Evolutionary conservation across 2,329 filamentous ascomycete genomes (phyloP), one percentile per base, ranked within the genome.

Genomic region (Periconia sp.): DNA sequence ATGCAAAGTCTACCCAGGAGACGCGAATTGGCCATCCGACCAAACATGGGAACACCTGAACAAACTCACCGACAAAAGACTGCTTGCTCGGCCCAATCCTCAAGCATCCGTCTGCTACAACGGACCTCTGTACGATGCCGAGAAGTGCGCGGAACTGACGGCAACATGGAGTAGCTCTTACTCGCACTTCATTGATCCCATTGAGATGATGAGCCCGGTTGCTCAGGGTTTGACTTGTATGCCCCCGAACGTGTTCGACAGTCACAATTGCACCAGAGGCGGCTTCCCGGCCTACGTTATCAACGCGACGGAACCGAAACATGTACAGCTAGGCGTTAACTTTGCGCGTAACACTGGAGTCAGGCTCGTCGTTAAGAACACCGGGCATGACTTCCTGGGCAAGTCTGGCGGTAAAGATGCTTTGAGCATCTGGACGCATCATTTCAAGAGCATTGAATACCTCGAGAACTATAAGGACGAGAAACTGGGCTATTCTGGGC

Each of bases 1-100:
- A 47, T 81, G 78, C 65, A 81, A 79, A 59, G 68, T 75, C 2
- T 75, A 73, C 32, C 78, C 77, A 2, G 72, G 69, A 15, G 71
- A 73, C 11, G 17, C 59, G 6, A 58, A 59, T 33, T 83, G 80
- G 81, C 81, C 80, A 0, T 73, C 71, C 1, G 46, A 69, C 10
- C 52, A 64, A 1, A 62, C 61, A 10, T 83, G 80, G 80, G 45
- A 54, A 5, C 50, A 53, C 11, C 68, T 83, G 37, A 79, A 81
- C 59, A 53, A 59, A 13, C 30, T 61, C 23, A 60, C 59, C 26
- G 63, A 55, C 32, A 55, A 57, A 26, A 57, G 57, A 18, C 50
- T 69, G 10, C 46, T 67, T 31, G 46, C 39, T 21, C 48, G 56
- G 28, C 63, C 64, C 8, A 52, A 55, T 18, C 64, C 65, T 30